phyloP scores from a whole-genome alignment of 192 early-diverging fungal species.

The Dimargaris cristalligena region DNA sequence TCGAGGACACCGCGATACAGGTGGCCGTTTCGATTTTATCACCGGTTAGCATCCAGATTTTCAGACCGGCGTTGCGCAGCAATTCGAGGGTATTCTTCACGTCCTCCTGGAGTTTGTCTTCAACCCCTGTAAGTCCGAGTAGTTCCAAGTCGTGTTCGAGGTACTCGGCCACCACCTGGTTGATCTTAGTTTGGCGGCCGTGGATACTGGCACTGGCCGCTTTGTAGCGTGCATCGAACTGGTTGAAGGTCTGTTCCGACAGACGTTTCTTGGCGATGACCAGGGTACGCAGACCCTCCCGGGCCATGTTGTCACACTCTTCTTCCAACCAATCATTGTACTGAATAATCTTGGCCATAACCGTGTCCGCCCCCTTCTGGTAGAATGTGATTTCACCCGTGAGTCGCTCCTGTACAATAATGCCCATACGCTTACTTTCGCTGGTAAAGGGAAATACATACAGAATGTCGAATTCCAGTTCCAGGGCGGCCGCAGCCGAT shows the following conservation, averaged over 20 bases:
- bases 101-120: constrained; percentile 89
- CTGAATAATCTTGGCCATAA: constrained; percentile 76
- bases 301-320: constrained; percentile 92
- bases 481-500: constrained; percentile 10
- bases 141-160: constrained; percentile 79
- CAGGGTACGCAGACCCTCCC: constrained; percentile 84
- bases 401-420: constrained; percentile 52
- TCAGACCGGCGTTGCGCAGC: constrained; percentile 75
- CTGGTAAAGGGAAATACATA: constrained; percentile 98
- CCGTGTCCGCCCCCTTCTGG: constrained; percentile 86
- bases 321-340: constrained; percentile 96
- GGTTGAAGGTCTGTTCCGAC: constrained; percentile 47
- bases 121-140: constrained; percentile 85
- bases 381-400: constrained; percentile 72
- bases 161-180: constrained; percentile 39
- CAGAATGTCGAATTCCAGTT: constrained; percentile 56
- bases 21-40: constrained; percentile 97
- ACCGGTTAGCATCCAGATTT: constrained; percentile 96
- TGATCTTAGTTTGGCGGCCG: constrained; percentile 52
- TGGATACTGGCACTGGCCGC: constrained; percentile 54
- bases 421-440: constrained; percentile 95
- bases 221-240: constrained; percentile 43
- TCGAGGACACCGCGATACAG: constrained; percentile 85
- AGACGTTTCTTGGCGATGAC: constrained; percentile 78
- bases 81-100: constrained; percentile 78